phyloP scores from a whole-genome alignment of 371 early-diverging fungal species.

The Apophysomyces trapeziformis region DNA sequence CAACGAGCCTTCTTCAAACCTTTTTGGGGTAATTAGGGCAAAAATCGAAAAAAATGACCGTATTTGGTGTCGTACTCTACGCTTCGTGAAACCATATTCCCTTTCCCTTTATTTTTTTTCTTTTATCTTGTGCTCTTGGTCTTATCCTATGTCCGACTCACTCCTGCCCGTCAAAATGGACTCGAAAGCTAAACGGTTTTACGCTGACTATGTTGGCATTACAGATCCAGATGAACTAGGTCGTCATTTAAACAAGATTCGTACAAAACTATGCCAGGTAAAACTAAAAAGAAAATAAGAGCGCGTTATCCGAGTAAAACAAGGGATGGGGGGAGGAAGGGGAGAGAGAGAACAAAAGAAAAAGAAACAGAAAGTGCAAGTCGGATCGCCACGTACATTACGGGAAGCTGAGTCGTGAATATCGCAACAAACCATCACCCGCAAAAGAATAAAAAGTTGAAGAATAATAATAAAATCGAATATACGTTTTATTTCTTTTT shows the following conservation, averaged over 20 bases:
- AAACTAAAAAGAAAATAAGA: not conserved
- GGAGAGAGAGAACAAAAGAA: too few relatives aligned
- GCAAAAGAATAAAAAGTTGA: not conserved
- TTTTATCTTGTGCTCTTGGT: not conserved
- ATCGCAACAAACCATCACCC: not conserved
- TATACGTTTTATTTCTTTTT: too few relatives aligned
- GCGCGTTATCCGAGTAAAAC: too few relatives aligned
- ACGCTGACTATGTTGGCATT: slow-evolving; percentile 34
- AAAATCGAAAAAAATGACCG: not conserved
- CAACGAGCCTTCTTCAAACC: not conserved
- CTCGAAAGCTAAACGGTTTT: slow-evolving; percentile 18
- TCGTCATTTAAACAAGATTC: slow-evolving; percentile 24
- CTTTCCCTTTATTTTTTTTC: too few relatives aligned
- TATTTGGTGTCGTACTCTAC: too few relatives aligned
- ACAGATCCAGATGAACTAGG: slow-evolving; percentile 18
- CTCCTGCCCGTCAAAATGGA: not conserved
- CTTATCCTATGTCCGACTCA: not conserved
- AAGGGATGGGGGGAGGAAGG: too few relatives aligned
- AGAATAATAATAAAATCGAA: too few relatives aligned
- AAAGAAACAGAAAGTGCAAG: too few relatives aligned
- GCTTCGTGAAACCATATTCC: too few relatives aligned
- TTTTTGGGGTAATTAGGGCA: not conserved
- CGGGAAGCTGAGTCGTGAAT: not conserved
- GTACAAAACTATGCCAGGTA: slow-evolving; percentile 28
- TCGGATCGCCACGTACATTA: not conserved